Base-by-base conservation (phyloP, 345 rosid species). In the Sisymbrium altissimum region DNA sequence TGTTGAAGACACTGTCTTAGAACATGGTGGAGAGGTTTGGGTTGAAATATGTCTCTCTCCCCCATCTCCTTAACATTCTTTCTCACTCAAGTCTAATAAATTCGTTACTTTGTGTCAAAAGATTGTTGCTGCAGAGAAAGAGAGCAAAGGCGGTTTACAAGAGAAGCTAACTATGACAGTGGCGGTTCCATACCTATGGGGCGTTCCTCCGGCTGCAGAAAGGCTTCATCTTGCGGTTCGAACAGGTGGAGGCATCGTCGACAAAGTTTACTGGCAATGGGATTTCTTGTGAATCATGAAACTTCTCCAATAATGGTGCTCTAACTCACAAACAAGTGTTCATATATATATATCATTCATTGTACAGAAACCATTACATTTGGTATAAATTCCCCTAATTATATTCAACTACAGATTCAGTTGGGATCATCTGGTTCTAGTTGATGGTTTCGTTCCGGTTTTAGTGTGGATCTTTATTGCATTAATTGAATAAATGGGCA, bases 141-240 rank as follows among this genome's bases (percentile, higher is more conserved):
- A 89, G 58, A 81, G 68, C 74, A 91, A 85, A 75, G 87, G 92
- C 0, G 92, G 96, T 55, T 79, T 94, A 82, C 92, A 91, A 33
- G 98, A 94, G 81, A 91, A 91, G 83, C 83, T 94, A 59, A 91
- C 83, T 5, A 94, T 88, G 97, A 86, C 86, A 0, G 97, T 94
- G 12, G 96, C 98, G 0, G 97, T 94, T 68, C 97, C 97, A 12
- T 88, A 88, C 73, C 95, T 94, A 0, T 94, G 98, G 97, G 98
- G 98, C 0, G 96, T 91, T 57, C 98, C 98, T 60, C 96, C 97
- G 6, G 97, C 93, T 60, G 88, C 97, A 1, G 97, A 92, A 68
- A 89, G 90, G 41, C 99, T 95, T 71, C 92, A 93, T 68, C 91
- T 89, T 30, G 99, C 97, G 0, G 99, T 91, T 67, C 82, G 80